These are phyloP conservation scores for Rhodotorula sp. DNA, from an alignment of 1,284 basidiomycete species.

Conservation along the genomic window DNA sequence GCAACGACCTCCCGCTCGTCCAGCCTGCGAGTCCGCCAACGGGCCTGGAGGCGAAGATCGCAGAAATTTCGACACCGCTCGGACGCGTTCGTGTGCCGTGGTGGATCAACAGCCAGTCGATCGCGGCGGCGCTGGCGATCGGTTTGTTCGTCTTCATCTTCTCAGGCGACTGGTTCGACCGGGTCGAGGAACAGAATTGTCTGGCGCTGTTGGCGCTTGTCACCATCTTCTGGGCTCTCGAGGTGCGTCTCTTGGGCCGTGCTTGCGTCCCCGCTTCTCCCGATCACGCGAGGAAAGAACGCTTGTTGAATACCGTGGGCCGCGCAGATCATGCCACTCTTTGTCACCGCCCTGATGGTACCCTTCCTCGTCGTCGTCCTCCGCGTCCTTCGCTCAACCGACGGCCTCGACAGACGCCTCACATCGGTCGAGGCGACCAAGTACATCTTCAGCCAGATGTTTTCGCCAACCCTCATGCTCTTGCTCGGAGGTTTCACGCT, in stretches of 20 bases:
- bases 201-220: conserved; percentile 87
- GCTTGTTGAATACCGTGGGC: too few species aligned
- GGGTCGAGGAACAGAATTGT: conserved; percentile 81
- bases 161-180: conserved; percentile 61
- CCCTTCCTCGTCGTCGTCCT: conserved; percentile 86
- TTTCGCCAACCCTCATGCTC: conserved; percentile 91
- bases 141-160: conserved; percentile 62
- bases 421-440: conserved; percentile 73
- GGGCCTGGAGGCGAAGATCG: conserved; percentile 48
- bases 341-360: conserved; percentile 88
- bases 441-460: conserved; percentile 64
- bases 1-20: conserved; percentile 51
- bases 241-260: too few species aligned
- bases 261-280: too few species aligned
- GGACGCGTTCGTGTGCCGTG: conserved; percentile 56
- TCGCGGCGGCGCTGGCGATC: conserved; percentile 62
- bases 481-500: conserved; percentile 94
- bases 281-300: too few species aligned
- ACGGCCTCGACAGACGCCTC: conserved; percentile 60
- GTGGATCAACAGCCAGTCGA: conserved; percentile 62
- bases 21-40: conserved; percentile 46
- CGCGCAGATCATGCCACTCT: conserved; percentile 85
- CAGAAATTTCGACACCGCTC: conserved; percentile 61
- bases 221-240: conserved; percentile 93
- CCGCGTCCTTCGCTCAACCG: conserved; percentile 69